Conservation (phyloP, 495 filamentous ascomycete genomes). For the Thermothielavioides terrestris region DNA sequence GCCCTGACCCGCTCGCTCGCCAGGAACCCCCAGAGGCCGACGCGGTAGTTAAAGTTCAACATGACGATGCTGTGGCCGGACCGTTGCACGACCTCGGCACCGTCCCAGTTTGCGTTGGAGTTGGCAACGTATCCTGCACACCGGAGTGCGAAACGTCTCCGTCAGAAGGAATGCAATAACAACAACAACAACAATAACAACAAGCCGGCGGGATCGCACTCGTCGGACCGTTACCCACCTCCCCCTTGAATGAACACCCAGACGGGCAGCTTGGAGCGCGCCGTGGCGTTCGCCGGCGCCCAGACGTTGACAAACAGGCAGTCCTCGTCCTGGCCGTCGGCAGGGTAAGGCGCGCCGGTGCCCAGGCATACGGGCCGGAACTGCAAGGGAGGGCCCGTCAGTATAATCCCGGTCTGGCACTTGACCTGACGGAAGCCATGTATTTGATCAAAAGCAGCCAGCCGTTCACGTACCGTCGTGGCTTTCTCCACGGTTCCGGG, state of each 20-base stretch:
- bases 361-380: slow-evolving; percentile 46
- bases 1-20: slow-evolving; percentile 50
- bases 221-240: slow-evolving; percentile 23
- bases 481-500: slow-evolving; percentile 14
- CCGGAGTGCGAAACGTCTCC: too few relatives aligned
- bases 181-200: too few relatives aligned
- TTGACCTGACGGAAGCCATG: too few relatives aligned
- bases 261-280: slow-evolving; percentile 48
- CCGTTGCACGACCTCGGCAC: slow-evolving; percentile 49
- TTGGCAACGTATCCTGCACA: slow-evolving; percentile 47
- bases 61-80: slow-evolving; percentile 54
- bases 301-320: slow-evolving; percentile 72
- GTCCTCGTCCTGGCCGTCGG: slow-evolving; percentile 50
- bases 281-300: slow-evolving; percentile 49
- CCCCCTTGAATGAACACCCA: slow-evolving; percentile 74
- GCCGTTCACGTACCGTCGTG: slow-evolving; percentile 17
- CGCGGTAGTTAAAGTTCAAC: slow-evolving; percentile 67
- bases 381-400: slow-evolving; percentile 12
- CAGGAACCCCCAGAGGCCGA: slow-evolving; percentile 66
- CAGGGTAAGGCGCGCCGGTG: slow-evolving; percentile 30
- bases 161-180: too few relatives aligned
- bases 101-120: slow-evolving; percentile 60
- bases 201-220: neutral
- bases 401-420: neutral
- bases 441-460: neutral